These are phyloP conservation scores for Tolypocladium inflatum DNA, from an alignment of 2,329 filamentous ascomycete species.

Conservation along the genomic window DNA sequence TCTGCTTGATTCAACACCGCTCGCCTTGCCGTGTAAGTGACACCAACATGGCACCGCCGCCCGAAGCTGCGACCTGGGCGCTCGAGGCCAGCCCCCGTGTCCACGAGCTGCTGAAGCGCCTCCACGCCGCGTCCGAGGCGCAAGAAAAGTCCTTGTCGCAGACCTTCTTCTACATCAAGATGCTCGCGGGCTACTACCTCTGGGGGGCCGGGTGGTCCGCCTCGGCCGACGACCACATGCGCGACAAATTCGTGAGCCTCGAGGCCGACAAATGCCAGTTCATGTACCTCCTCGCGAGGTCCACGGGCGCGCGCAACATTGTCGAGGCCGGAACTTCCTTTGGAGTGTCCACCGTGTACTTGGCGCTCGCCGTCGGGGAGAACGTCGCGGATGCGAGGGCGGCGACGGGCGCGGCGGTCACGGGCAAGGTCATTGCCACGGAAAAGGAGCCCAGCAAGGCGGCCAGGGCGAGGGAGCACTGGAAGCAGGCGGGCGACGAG, in stretches of 20 bases:
- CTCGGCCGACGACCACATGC: constrained; percentile 26
- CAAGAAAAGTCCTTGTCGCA: constrained; percentile 16
- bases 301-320: constrained; percentile 37
- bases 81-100: constrained; percentile 14
- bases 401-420: constrained; percentile 4
- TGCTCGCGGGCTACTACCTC: constrained; percentile 13
- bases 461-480: constrained; percentile 38
- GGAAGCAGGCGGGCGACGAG: constrained; percentile 38
- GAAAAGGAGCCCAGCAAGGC: constrained; percentile 50
- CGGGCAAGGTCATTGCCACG: constrained; percentile 42
- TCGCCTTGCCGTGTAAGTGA: background rate
- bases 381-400: constrained; percentile 22
- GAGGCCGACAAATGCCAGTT: constrained; percentile 49
- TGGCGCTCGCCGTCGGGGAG: constrained; percentile 45
- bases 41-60: background rate
- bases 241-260: constrained; percentile 49
- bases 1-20: background rate
- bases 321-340: constrained; percentile 54
- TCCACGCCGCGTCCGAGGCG: constrained; percentile 15
- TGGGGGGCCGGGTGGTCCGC: constrained; percentile 12
- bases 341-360: constrained; percentile 53
- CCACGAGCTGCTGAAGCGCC: constrained; percentile 13
- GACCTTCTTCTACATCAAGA: constrained; percentile 14
- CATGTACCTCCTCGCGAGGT: constrained; percentile 42
- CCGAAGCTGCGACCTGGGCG: constrained; percentile 8